Percentiles rank a stretch among this genome's conserved stretches.
phyloP scores from a whole-genome alignment of 805 yeast species.

The Candida namnaoensis region DNA sequence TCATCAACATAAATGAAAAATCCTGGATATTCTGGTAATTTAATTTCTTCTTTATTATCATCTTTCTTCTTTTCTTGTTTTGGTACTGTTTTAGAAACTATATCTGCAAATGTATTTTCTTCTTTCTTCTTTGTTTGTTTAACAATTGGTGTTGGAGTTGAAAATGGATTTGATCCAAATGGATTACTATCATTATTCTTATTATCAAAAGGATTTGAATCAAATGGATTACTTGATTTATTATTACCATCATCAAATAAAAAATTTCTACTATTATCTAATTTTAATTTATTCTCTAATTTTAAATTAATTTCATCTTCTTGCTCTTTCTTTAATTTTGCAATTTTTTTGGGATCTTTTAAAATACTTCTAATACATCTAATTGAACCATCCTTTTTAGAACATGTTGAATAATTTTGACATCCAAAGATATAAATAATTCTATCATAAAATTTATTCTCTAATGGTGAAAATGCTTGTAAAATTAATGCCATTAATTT shows the following conservation, averaged over 20 bases:
- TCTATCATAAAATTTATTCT: conserved; percentile 66
- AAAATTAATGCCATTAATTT: conserved; percentile 54
- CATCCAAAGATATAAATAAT: conserved; percentile 78
- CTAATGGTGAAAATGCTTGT: conserved; percentile 79
- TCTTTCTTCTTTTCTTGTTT: conserved; percentile 13
- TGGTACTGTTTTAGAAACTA: conserved; percentile 20
- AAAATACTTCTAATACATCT: conserved; percentile 71
- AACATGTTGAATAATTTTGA: conserved; percentile 43
- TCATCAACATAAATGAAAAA: conserved; percentile 62
- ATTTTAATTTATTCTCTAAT: conserved; percentile 33
- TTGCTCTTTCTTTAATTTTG: conserved; percentile 27
- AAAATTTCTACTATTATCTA: conserved; percentile 27
- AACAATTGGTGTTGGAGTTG: background rate
- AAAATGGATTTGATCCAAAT: conserved; percentile 5
- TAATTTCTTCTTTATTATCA: conserved; percentile 10
- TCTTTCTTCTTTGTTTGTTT: conserved; percentile 1
- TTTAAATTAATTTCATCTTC: conserved; percentile 31
- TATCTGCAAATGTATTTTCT: conserved; percentile 23
- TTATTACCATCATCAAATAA: conserved; percentile 11
- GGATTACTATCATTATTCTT: background rate
- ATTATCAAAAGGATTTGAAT: conserved; percentile 14
- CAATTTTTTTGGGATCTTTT: conserved; percentile 44
- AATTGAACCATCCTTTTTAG: conserved; percentile 60
- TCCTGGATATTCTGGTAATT: conserved; percentile 52
- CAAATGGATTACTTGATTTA: conserved; percentile 22